A percentile compares a stretch with the other conserved stretches of the same genome.
Conservation (phyloP, 805 yeast genomes). For the Diddensiella caesifluorescens region DNA sequence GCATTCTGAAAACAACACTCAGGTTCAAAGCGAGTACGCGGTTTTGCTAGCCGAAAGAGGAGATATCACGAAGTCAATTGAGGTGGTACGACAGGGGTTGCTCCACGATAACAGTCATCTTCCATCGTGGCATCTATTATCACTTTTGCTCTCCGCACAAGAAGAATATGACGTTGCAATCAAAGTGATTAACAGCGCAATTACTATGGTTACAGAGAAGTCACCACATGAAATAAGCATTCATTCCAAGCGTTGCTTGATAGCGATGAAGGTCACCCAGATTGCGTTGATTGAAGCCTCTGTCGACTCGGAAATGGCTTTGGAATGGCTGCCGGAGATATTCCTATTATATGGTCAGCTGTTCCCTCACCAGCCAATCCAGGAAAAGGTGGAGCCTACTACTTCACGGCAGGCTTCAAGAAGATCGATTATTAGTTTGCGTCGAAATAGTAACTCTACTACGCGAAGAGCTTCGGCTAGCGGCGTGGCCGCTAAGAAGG, state of each 20-base stretch:
- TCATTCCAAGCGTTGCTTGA: conserved; percentile 43
- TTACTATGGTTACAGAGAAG: conserved; percentile 26
- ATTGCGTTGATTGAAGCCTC: conserved; percentile 61
- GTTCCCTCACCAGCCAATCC: conserved; percentile 33
- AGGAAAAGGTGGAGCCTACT: neutral
- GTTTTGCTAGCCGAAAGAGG: conserved; percentile 25
- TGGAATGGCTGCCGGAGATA: conserved; percentile 62
- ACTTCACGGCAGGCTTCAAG: neutral
- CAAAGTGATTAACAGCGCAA: conserved; percentile 50
- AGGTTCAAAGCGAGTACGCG: conserved; percentile 27
- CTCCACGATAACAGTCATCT: conserved; percentile 45
- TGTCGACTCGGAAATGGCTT: conserved; percentile 52
- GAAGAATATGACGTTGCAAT: conserved; percentile 54
- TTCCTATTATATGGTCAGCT: conserved; percentile 53
- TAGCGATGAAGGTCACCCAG: conserved; percentile 69
- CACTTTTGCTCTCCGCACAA: conserved; percentile 55
- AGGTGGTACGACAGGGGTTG: conserved; percentile 24
- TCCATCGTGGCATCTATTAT: conserved; percentile 62
- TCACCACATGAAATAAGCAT: neutral
- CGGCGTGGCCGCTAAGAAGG: neutral
- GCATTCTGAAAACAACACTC: conserved; percentile 16
- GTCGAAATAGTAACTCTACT: neutral
- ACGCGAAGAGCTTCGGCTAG: too few relatives aligned
- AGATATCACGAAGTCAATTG: conserved; percentile 24
- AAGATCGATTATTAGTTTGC: neutral